Evolutionary conservation across 306 rosid genomes (phyloP), one percentile per base, ranked within the genome.

Genomic region (Sicyos edulis): DNA sequence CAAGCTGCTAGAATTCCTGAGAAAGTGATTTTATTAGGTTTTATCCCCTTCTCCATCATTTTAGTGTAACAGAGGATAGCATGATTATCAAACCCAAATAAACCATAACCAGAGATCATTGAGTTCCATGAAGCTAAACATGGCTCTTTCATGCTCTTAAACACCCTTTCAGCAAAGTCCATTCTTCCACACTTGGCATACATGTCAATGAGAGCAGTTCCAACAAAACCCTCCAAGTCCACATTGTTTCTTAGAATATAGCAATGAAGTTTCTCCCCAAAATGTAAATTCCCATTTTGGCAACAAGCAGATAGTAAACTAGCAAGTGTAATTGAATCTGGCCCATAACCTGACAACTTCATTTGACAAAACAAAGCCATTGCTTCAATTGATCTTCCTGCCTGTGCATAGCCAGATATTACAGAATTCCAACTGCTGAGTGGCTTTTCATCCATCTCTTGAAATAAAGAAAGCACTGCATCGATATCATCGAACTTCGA

Each of bases 41-140:
- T 82, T 59, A 84, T 74, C 13, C 88, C 83, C 60, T 79, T 74
- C 29, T 75, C 75, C 71, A 81, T 68, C 92, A 87, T 89, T 78
- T 49, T 68, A 29, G 77, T 74, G 78, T 87, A 87, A 61, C 47
- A 63, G 70, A 85, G 86, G 79, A 89, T 32, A 37, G 86, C 88
- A 52, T 85, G 85, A 78, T 79, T 82, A 56, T 83, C 86, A 71
- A 37, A 77, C 32, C 96, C 96, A 71, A 85, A 88, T 88, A 84
- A 87, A 70, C 96, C 89, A 59, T 87, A 89, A 75, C 92, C 91
- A 63, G 88, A 72, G 63, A 89, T 34, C 91, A 87, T 78, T 44
- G 87, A 86, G 61, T 87, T 87, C 92, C 92, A 89, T 45, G 91
- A 81, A 79, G 82, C 88, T 19, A 86, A 85, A 81, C 85, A 84